A percentile compares a stretch with the other conserved stretches of the same genome.
phyloP scores from a whole-genome alignment of 164 flowering plant species.

The Cinnamomum chago region DNA sequence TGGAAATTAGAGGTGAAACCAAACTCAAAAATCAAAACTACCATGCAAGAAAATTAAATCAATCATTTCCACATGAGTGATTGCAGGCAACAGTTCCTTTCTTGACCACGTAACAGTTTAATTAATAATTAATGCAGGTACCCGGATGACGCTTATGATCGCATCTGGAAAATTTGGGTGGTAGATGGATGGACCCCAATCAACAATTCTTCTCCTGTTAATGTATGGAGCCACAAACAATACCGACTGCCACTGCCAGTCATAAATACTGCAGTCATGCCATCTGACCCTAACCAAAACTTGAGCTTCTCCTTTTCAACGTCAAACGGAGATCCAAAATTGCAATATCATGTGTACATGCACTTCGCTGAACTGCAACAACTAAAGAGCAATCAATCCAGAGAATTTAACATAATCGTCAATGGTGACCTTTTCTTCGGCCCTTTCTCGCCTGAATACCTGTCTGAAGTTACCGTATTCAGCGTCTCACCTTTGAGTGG shows the following conservation, averaged over 20 bases:
- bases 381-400: constrained; percentile 14
- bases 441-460: constrained; percentile 1
- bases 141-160: no score
- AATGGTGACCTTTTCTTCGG: background rate
- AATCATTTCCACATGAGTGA: no score
- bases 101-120: no score
- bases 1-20: no score
- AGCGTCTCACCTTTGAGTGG: background rate
- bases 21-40: no score
- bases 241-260: constrained; percentile 21
- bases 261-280: constrained; percentile 28
- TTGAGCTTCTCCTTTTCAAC: constrained; percentile 6
- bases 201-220: background rate
- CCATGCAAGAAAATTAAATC: no score
- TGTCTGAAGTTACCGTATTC: background rate
- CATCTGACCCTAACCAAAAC: constrained; percentile 2
- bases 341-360: constrained; percentile 18
- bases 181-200: background rate
- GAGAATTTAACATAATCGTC: constrained; percentile 24
- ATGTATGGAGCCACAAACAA: background rate
- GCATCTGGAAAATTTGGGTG: no score
- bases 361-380: constrained; percentile 36
- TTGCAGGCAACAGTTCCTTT: no score
- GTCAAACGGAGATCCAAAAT: background rate
- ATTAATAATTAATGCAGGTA: no score